Evolutionary conservation across 768 basidiomycete genomes (phyloP).

Genomic region (Gelatoporia subvermispora): DNA sequence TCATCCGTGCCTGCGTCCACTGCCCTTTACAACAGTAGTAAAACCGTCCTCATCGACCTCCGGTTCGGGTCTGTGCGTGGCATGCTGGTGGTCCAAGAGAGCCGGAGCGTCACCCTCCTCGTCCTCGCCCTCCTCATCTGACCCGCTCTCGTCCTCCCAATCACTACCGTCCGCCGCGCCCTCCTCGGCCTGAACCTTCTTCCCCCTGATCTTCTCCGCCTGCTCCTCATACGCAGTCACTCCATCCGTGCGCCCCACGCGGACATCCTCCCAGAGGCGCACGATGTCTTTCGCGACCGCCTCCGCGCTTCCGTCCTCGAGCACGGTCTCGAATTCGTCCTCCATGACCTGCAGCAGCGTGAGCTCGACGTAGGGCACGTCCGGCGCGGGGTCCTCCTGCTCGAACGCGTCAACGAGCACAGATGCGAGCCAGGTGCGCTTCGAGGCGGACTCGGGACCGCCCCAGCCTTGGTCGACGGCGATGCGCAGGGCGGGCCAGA

Average conservation of each 20-base stretch:
- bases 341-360: constrained; percentile 77
- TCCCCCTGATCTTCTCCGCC: constrained; percentile 55
- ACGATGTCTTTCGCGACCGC: constrained; percentile 70
- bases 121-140: constrained; percentile 25
- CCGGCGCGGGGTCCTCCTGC: constrained; percentile 39
- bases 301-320: constrained; percentile 84
- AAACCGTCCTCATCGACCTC: constrained; percentile 93
- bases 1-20: constrained; percentile 1
- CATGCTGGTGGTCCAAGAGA: constrained; percentile 37
- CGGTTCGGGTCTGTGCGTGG: constrained; percentile 47
- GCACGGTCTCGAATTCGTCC: constrained; percentile 79
- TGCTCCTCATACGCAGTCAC: constrained; percentile 60
- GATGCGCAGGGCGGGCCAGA: constrained; percentile 84
- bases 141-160: constrained; percentile 45
- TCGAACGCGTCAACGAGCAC: constrained; percentile 79
- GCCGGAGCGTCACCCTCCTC: constrained; percentile 49
- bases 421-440: constrained; percentile 82
- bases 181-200: constrained; percentile 46
- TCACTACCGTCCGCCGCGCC: constrained; percentile 35
- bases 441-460: constrained; percentile 62
- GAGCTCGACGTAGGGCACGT: constrained; percentile 77
- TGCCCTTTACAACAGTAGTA: constrained; percentile 63
- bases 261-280: constrained; percentile 55
- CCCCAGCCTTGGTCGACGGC: constrained; percentile 89
- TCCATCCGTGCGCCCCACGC: constrained; percentile 39